Conservation (phyloP, 257 asterid species). For the Misopates orontium region DNA sequence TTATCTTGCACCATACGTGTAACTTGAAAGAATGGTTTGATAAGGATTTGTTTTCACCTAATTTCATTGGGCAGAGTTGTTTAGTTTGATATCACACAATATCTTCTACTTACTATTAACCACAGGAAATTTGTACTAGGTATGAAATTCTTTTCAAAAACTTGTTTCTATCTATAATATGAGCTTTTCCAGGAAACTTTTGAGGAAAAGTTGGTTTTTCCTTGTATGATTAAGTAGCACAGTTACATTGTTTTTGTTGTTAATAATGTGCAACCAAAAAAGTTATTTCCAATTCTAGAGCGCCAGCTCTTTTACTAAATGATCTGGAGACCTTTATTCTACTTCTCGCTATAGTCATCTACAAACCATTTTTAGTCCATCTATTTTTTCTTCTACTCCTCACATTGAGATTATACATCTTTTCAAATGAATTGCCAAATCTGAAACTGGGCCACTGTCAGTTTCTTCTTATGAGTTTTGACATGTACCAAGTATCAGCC, state of each 20-base stretch:
- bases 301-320: constrained; percentile 14
- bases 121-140: neutral
- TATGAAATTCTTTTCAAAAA: neutral
- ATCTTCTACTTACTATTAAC: constrained; percentile 1
- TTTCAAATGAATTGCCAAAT: neutral
- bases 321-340: constrained; percentile 10
- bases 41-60: constrained; percentile 3
- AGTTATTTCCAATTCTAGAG: neutral
- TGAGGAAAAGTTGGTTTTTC: neutral
- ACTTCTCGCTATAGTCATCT: constrained; percentile 6
- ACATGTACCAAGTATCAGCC: neutral
- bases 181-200: constrained; percentile 9
- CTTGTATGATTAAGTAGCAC: neutral
- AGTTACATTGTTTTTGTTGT: constrained; percentile 2
- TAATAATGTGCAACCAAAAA: neutral
- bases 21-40: constrained; percentile 9
- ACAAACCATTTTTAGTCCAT: neutral
- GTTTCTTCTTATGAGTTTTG: neutral
- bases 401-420: constrained; percentile 1
- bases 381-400: constrained; percentile 2
- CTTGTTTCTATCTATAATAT: neutral
- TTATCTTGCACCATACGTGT: neutral
- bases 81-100: constrained; percentile 2
- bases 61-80: neutral
- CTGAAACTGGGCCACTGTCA: neutral